These are phyloP conservation scores for Dendrocalamus sinicus DNA, from an alignment of 176 grass and related monocot genomes.

Conservation along the genomic window DNA sequence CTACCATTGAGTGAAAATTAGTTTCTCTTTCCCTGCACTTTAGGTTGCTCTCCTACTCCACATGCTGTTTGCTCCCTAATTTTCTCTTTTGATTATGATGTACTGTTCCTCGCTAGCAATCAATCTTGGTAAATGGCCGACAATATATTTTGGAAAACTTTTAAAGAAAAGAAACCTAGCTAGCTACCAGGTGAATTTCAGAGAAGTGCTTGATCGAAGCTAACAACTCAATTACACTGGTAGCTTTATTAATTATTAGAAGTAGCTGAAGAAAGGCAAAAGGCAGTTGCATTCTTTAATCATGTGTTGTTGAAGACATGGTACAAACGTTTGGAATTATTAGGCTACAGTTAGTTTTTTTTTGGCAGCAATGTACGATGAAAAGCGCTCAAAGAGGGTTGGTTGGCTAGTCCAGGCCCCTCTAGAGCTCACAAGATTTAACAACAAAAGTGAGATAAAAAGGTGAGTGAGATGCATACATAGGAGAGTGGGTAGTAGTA, in stretches of 20 bases:
- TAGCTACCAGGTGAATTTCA: constrained; percentile 29
- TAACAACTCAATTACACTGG: constrained; percentile 10
- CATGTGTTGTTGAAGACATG: constrained; percentile 27
- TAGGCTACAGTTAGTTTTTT: constrained; percentile 3
- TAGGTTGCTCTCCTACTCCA: not conserved
- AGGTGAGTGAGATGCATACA: not conserved
- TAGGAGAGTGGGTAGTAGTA: constrained; percentile 4
- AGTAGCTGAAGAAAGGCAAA: constrained; percentile 4
- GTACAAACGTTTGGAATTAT: constrained; percentile 33
- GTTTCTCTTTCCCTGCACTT: constrained; percentile 20
- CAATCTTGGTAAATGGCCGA: constrained; percentile 34
- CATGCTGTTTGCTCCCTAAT: not conserved
- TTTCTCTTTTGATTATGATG: constrained; percentile 13
- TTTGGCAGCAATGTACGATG: constrained; percentile 9
- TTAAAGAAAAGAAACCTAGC: constrained; percentile 16
- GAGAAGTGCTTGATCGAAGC: constrained; percentile 39
- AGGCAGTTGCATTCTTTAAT: constrained; percentile 11
- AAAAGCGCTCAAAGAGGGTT: constrained; percentile 19
- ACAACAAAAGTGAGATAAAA: constrained; percentile 37
- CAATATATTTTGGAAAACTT: constrained; percentile 42
- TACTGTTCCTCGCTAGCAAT: not conserved
- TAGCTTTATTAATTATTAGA: constrained; percentile 34
- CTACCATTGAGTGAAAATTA: not conserved
- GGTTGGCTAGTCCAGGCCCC: constrained; percentile 35
- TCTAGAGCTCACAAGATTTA: constrained; percentile 33